Percentiles rank a stretch among this genome's conserved stretches.
Conservation (phyloP, 2,329 filamentous ascomycete genomes). For the Aspergillus costaricaensis region DNA sequence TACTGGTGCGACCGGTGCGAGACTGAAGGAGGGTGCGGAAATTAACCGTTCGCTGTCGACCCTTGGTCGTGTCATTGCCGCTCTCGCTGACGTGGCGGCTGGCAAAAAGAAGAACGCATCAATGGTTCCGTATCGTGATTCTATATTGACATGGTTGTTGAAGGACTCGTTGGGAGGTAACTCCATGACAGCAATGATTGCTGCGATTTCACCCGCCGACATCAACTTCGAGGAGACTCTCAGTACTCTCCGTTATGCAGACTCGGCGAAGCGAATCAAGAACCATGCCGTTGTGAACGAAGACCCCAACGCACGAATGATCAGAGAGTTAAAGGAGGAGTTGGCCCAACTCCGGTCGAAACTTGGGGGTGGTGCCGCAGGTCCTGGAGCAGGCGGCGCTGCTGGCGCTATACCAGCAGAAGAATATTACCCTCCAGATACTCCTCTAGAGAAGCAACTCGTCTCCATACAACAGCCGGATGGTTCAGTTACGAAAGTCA, state of each 20-base stretch:
- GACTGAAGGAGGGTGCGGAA: slow-evolving; percentile 95
- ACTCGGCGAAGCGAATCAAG: slow-evolving; percentile 98
- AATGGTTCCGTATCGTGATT: slow-evolving; percentile 95
- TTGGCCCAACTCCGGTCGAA: slow-evolving; percentile 83
- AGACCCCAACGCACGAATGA: slow-evolving; percentile 98
- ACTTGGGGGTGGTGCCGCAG: slow-evolving; percentile 62
- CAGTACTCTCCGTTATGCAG: slow-evolving; percentile 91
- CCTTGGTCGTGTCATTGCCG: slow-evolving; percentile 93
- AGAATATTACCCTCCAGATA: slow-evolving; percentile 87
- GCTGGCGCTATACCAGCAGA: slow-evolving; percentile 59
- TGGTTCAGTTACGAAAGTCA: slow-evolving; percentile 88
- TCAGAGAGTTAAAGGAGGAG: slow-evolving; percentile 95
- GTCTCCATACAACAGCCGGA: slow-evolving; percentile 89
- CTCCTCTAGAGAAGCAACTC: slow-evolving; percentile 91
- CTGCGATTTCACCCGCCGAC: slow-evolving; percentile 94
- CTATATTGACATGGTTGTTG: slow-evolving; percentile 90
- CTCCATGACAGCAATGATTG: slow-evolving; percentile 99
- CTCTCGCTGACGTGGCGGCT: slow-evolving; percentile 84
- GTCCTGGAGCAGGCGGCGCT: slow-evolving; percentile 41
- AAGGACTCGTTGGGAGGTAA: slow-evolving; percentile 98
- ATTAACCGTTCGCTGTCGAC: slow-evolving; percentile 98
- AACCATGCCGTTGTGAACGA: slow-evolving; percentile 99
- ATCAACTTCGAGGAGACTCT: slow-evolving; percentile 99
- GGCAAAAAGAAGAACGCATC: slow-evolving; percentile 73
- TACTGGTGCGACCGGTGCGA: slow-evolving; percentile 91